Evolutionary conservation across 305 asterid genomes (phyloP), one percentile per base, ranked within the genome.

Genomic region (Rubia peregrina): DNA sequence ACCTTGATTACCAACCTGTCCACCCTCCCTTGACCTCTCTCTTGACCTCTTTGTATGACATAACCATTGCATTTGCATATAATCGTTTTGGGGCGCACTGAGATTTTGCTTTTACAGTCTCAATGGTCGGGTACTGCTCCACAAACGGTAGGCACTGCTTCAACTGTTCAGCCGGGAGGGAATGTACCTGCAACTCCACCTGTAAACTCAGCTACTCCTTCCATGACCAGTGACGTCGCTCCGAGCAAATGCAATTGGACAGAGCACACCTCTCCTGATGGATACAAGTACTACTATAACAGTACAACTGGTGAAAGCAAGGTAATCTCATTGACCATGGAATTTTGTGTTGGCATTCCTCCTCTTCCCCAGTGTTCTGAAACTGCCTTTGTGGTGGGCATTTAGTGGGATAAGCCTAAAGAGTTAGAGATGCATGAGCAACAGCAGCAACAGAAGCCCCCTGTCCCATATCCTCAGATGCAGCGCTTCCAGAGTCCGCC

Each of bases 331-430:
- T 44, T 62, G 49, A 59, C 24, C 49, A 12, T 71, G 22, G 67
- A 14, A 51, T 70, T 70, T 22, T 65, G 68, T 11, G 21, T 63
- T 67, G 60, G 40, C 55, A 41, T 66, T 30, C 69, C 61, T 74
- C 49, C 26, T 40, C 71, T 74, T 79, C 73, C 53, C 51, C 30
- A 40, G 43, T 67, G n/a, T 30, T 61, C 74, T 73, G 75, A 66
- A 61, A 16, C 42, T 57, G 8, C 9, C n/a, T 48, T n/a, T 72
- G 11, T 59, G 56, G 46, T 74, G 43, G 51, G 71, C 55, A 66
- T 78, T 73, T 78, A 94, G 98, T 94, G 98, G 98, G 98, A 94
- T 79, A 94, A 94, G 81, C 98, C 98, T 9, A 95, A 89, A 70
- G 97, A 94, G 77, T 76, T 94, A 76, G 61, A 72, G 26, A 55